Base-by-base conservation (phyloP, 2,329 filamentous ascomycete genomes). In the Elsinoe australis region DNA sequence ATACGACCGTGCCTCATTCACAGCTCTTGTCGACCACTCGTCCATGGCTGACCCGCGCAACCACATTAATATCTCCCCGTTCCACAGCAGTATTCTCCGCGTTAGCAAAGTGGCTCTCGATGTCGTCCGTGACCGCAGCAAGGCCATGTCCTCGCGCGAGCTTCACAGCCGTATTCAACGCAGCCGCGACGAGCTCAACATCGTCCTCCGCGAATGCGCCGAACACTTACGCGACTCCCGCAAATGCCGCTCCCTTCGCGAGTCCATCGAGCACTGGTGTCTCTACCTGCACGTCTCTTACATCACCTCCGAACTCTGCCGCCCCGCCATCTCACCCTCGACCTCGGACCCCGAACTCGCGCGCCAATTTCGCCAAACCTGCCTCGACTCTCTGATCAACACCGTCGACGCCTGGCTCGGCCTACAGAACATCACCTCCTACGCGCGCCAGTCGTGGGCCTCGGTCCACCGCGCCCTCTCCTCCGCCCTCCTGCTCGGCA, bases 261-360 rank as follows among this genome's bases (percentile, higher is more conserved):
- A 81, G 53, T 76, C 78, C 52, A 62, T 81, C 2, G 75, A 82
- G 58, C 73, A 79, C 52, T 75, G 78, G 61, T 76, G 74, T 0
- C 59, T 81, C 3, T 79, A 79, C 56, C 63, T 82, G 3, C 78
- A 82, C 58, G 74, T 75, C 15, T 79, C 76, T 5, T 82, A 81
- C 59, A 73, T 79, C 51, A 73, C 73, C 17, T 80, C 78, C 3
- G 78, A 81, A 61, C 71, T 81, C 24, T 80, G 75, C 57, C 71
- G 78, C 24, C 76, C 78, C 26, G 74, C 77, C 18, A 71, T 82
- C 56, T 79, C 76, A 56, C 69, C 73, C 7, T 65, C 67, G 34
- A 69, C 72, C 31, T 36, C 45, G 1, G 61, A 62, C 12, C 57
- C 65, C 44, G 70, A 71, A 34, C 60, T 71, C 32, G 66, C 61